Percentiles rank a stretch among this genome's conserved stretches.
Evolutionary conservation across 1,139 yeast genomes (phyloP).

Genomic region (Groenewaldozyma auringiensis): DNA sequence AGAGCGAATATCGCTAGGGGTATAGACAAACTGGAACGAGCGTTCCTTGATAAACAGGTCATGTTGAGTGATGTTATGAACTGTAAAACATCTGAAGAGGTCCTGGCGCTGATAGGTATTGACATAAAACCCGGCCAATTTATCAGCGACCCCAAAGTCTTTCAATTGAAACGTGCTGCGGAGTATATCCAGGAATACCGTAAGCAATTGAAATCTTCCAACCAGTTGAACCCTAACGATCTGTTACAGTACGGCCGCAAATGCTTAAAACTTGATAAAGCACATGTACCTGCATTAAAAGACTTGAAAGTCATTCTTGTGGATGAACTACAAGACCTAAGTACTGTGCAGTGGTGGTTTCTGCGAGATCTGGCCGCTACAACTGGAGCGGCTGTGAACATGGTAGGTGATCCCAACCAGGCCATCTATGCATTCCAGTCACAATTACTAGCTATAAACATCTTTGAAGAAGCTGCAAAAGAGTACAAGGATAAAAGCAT

Average conservation of each 20-base stretch:
- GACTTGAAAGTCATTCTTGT: conserved; percentile 58
- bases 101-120: not conserved
- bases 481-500: conserved; percentile 33
- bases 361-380: conserved; percentile 50
- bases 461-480: conserved; percentile 53
- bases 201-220: conserved; percentile 20
- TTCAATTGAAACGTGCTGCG: not conserved
- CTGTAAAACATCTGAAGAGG: not conserved
- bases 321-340: conserved; percentile 93
- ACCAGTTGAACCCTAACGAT: conserved; percentile 74
- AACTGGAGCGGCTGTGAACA: conserved; percentile 45
- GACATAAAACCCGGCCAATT: not conserved
- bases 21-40: not conserved
- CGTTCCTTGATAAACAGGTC: not conserved
- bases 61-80: not conserved
- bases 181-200: conserved; percentile 7
- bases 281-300: conserved; percentile 21
- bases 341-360: conserved; percentile 61
- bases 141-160: not conserved
- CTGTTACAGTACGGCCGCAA: conserved; percentile 48
- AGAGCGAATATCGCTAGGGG: not conserved
- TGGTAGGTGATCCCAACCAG: conserved; percentile 95
- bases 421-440: conserved; percentile 83
- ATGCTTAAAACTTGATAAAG: conserved; percentile 31
- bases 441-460: conserved; percentile 50